Evolutionary conservation across 805 yeast genomes (phyloP), one percentile per base, ranked within the genome.

Genomic region (Wilhelminamyces savonicus): DNA sequence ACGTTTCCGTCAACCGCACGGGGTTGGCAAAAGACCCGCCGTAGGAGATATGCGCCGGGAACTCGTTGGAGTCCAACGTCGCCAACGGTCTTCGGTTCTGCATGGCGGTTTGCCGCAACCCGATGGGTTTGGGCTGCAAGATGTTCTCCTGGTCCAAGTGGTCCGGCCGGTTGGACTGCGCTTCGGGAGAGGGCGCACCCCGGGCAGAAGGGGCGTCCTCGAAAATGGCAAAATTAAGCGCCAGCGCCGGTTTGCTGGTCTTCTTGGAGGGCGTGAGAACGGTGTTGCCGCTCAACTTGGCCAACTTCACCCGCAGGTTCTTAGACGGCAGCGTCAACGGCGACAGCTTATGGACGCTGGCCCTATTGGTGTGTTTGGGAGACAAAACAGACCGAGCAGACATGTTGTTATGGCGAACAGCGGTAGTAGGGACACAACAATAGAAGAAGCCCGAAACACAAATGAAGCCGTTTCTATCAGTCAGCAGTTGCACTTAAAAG

Each of bases 341-440:
- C n/a, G n/a, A n/a, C n/a, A n/a, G n/a, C n/a, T n/a, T n/a, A n/a
- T n/a, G n/a, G n/a, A n/a, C n/a, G n/a, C n/a, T n/a, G 4, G 30
- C 29, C 13, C 35, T 36, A 35, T 48, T 48, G 19, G 48, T 32
- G 8, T 42, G 42, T 29, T 45, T 48, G 21, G 54, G 54, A 8
- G 52, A 48, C 32, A 48, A 46, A 16, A 41, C 47, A 24, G 49
- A 31, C 23, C 54, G n/a, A n/a, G n/a, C n/a, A n/a, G n/a, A n/a
- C n/a, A n/a, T n/a, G n/a, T n/a, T n/a, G n/a, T n/a, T n/a, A n/a
- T n/a, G n/a, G n/a, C n/a, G n/a, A n/a, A n/a, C n/a, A n/a, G n/a
- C n/a, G n/a, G n/a, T n/a, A n/a, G n/a, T n/a, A n/a, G n/a, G n/a
- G n/a, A n/a, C n/a, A n/a, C n/a, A n/a, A n/a, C n/a, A n/a, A n/a